A percentile compares a stretch with the other conserved stretches of the same genome.
Conservation (phyloP, 441 rosid species). For the Cnidoscolus chayamansa region DNA sequence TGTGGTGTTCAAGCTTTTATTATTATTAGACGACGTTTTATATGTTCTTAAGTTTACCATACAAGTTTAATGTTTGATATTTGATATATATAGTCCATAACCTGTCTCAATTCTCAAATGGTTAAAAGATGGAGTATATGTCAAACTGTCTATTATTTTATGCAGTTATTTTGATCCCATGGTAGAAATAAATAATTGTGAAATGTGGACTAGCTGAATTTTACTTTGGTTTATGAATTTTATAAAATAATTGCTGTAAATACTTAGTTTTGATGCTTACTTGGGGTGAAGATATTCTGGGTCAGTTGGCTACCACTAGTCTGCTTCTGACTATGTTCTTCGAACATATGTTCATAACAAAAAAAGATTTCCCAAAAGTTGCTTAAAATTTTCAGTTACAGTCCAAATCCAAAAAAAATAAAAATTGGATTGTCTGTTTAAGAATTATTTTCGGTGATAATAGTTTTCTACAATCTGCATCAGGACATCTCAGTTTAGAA, state of each 20-base stretch:
- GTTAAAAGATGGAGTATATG: neutral
- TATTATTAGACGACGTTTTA: neutral
- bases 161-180: neutral
- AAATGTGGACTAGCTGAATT: neutral
- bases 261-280: neutral
- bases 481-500: neutral
- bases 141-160: neutral
- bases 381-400: neutral
- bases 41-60: neutral
- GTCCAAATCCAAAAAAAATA: neutral
- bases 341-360: neutral
- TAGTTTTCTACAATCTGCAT: neutral
- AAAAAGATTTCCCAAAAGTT: neutral
- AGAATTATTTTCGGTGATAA: neutral
- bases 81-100: neutral
- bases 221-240: neutral
- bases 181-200: neutral
- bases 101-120: neutral
- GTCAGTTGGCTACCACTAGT: neutral
- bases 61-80: neutral
- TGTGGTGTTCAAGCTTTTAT: conserved; percentile 16
- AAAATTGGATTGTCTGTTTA: neutral
- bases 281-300: neutral
- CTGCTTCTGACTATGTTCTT: neutral
- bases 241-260: neutral